Conservation (phyloP, 192 early-diverging fungal genomes). For the Haplosporangium gracile region DNA sequence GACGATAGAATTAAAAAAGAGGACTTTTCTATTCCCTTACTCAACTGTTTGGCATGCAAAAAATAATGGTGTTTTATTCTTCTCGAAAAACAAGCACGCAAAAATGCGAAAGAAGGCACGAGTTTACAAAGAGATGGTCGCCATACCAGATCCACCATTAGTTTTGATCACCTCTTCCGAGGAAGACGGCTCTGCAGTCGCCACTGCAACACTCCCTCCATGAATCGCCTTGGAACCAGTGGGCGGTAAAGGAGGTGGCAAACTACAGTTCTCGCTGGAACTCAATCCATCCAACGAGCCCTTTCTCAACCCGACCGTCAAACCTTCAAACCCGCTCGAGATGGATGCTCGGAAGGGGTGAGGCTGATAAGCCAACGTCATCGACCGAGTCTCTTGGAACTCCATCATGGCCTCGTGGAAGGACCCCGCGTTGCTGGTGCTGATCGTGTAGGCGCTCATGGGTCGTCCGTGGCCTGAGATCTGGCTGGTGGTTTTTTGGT, state of each 20-base stretch:
- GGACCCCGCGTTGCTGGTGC: constrained; percentile 13
- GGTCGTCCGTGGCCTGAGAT: constrained; percentile 9
- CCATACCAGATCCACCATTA: neutral
- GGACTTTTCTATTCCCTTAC: constrained; percentile 1
- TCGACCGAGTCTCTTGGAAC: constrained; percentile 22
- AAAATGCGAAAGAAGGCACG: too few relatives aligned
- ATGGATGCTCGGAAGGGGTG: constrained; percentile 28
- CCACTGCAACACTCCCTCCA: neutral
- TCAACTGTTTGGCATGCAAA: neutral
- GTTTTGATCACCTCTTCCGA: neutral
- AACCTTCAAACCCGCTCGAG: neutral
- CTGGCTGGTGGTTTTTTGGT: neutral
- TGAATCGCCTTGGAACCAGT: neutral
- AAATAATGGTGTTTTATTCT: neutral
- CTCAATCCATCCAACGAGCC: neutral
- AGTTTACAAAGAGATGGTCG: neutral
- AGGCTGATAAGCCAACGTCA: constrained; percentile 17
- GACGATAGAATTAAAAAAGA: neutral
- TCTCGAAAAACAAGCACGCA: neutral
- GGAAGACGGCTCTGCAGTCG: neutral
- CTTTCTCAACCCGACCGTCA: neutral
- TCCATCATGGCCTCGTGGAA: constrained; percentile 22
- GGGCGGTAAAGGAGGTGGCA: neutral
- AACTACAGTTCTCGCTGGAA: neutral
- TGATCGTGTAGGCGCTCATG: constrained; percentile 25